A percentile compares a stretch with the other conserved stretches of the same genome.
Evolutionary conservation across 78 protist species (phyloP).

Genomic region (Dictyostelium firmibasis): DNA sequence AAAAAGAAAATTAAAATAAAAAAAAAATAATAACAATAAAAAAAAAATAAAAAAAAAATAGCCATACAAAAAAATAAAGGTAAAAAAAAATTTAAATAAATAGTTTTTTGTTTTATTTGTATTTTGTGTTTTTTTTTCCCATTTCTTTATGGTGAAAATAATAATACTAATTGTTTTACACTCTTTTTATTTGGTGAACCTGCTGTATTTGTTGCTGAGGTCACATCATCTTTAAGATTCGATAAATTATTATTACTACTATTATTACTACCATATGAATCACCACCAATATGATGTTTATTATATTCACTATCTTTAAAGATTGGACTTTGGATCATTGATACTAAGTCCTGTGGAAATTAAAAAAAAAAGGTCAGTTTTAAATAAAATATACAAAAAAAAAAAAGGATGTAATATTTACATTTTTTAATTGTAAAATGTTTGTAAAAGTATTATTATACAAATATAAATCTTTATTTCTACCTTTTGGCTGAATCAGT

Average conservation of each 20-base stretch:
- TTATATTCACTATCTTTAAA: not conserved
- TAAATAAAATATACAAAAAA: not conserved
- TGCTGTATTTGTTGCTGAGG: slow-evolving; percentile 8
- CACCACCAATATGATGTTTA: slow-evolving; percentile 5
- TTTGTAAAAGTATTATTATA: slow-evolving; percentile 60
- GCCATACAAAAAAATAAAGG: not conserved
- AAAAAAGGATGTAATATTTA: not conserved
- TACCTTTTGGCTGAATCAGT: not conserved
- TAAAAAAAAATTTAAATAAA: not conserved
- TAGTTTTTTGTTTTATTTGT: not conserved
- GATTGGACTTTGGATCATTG: slow-evolving; percentile 1
- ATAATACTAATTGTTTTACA: not conserved
- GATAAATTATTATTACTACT: not conserved
- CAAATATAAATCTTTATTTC: slow-evolving; percentile 13
- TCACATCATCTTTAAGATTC: not conserved
- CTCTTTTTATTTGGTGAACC: slow-evolving; percentile 30
- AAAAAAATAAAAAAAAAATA: not conserved
- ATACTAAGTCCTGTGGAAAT: slow-evolving; percentile 35
- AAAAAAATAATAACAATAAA: not conserved
- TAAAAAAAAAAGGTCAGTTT: not conserved
- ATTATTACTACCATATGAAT: not conserved
- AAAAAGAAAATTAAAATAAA: not conserved
- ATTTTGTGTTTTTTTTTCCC: not conserved
- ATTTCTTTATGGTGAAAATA: not conserved
- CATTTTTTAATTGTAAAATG: slow-evolving; percentile 50